phyloP scores from a whole-genome alignment of 352 stramenopile species.

The Phytophthora cryptogea region DNA sequence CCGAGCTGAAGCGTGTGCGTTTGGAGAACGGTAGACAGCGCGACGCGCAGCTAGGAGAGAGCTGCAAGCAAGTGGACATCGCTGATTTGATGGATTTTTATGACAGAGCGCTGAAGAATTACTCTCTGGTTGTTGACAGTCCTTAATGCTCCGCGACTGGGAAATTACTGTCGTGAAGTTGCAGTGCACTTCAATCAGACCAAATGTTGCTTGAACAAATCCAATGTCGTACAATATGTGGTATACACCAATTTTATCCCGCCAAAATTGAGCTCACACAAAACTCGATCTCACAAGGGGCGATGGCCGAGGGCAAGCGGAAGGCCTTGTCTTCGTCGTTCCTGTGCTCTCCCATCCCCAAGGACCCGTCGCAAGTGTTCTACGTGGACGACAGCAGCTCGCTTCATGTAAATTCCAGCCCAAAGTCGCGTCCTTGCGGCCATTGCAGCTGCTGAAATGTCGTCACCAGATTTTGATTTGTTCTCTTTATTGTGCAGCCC shows the following conservation, averaged over 20 bases:
- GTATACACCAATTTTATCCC: background rate
- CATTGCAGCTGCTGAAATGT: background rate
- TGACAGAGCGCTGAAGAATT: too few relatives aligned
- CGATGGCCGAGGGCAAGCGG: conserved; percentile 37
- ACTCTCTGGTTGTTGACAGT: too few relatives aligned
- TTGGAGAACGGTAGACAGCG: background rate
- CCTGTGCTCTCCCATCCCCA: conserved; percentile 71
- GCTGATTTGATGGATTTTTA: too few relatives aligned
- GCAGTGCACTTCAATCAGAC: too few relatives aligned
- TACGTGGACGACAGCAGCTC: conserved; percentile 50
- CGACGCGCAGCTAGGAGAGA: background rate
- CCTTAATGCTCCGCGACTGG: too few relatives aligned
- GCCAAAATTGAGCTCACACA: conserved; percentile 5
- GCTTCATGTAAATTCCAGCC: conserved; percentile 6
- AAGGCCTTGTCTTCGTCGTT: conserved; percentile 50
- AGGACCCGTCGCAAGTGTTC: conserved; percentile 63
- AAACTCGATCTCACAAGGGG: conserved; percentile 7
- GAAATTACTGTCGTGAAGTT: too few relatives aligned
- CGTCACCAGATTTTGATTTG: background rate
- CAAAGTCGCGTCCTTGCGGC: background rate
- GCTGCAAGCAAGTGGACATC: too few relatives aligned
- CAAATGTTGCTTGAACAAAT: background rate
- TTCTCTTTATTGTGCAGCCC: conserved; percentile 13
- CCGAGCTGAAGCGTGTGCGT: background rate
- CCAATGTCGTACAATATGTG: conserved; percentile 4